Evolutionary conservation across 2,329 filamentous ascomycete genomes (phyloP).

Genomic region (Colletotrichum nymphaeae): DNA sequence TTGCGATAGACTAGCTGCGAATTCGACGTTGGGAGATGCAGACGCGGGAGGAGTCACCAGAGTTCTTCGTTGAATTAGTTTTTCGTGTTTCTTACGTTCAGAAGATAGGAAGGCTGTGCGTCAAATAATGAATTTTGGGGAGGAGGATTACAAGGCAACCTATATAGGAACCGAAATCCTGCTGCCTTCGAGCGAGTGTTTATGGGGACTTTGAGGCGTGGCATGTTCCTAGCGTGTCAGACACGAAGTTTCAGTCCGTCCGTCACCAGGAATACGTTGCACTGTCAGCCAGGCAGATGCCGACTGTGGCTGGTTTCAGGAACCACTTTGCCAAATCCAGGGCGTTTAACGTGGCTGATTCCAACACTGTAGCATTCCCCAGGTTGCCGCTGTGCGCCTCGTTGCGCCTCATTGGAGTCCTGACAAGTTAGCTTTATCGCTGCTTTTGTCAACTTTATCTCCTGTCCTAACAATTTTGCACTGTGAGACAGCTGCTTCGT

Average conservation of each 20-base stretch:
- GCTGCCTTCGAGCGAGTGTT: conserved; percentile 21
- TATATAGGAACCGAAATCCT: conserved; percentile 17
- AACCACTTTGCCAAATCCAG: conserved; percentile 25
- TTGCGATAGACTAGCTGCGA: not conserved
- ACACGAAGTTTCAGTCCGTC: conserved; percentile 24
- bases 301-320: conserved; percentile 32
- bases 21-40: not conserved
- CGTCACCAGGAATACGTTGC: not conserved
- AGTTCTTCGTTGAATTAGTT: not conserved
- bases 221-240: conserved; percentile 23
- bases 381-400: not conserved
- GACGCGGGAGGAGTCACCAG: not conserved
- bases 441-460: not conserved
- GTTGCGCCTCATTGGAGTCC: not conserved
- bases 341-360: conserved; percentile 2
- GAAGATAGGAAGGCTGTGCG: not conserved
- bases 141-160: not conserved
- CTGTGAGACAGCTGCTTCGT: not conserved
- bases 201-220: conserved; percentile 3
- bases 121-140: not conserved
- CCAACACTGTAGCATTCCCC: conserved; percentile 14
- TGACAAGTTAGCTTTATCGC: not conserved
- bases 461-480: not conserved
- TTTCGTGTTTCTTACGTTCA: not conserved
- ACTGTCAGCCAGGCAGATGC: conserved; percentile 9